A percentile compares a stretch with the other conserved stretches of the same genome.
These are phyloP conservation scores for Discostella stelligera DNA, from an alignment of 352 stramenopile species.

Conservation along the genomic window DNA sequence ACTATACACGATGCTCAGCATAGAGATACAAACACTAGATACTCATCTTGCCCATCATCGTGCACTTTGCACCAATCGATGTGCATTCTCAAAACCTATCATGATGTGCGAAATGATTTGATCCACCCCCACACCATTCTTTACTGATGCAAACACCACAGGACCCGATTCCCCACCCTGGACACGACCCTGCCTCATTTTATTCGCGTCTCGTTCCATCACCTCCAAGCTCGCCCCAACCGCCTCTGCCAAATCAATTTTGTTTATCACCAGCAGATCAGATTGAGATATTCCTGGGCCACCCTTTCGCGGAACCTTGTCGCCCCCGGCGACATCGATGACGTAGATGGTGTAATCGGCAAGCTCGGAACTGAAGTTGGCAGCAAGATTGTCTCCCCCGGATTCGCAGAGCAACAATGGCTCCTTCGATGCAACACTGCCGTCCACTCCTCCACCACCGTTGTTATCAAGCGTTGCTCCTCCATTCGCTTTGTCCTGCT, in stretches of 20 bases:
- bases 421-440: not conserved
- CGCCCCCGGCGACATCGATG: slow-evolving; percentile 96
- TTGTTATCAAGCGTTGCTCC: not conserved
- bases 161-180: slow-evolving; percentile 80
- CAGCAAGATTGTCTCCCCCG: slow-evolving; percentile 93
- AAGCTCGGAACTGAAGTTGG: slow-evolving; percentile 96
- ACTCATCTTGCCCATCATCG: not conserved
- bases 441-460: not conserved
- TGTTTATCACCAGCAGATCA: slow-evolving; percentile 98
- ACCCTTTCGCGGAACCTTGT: slow-evolving; percentile 97
- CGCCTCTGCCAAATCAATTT: slow-evolving; percentile 95
- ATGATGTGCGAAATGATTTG: slow-evolving; percentile 87
- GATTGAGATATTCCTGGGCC: slow-evolving; percentile 96
- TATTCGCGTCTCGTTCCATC: slow-evolving; percentile 93
- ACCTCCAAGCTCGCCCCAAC: slow-evolving; percentile 92
- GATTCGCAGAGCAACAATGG: slow-evolving; percentile 78
- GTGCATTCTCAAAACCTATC: slow-evolving; percentile 54
- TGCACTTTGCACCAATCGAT: slow-evolving; percentile 23
- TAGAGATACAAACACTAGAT: not conserved
- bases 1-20: not conserved
- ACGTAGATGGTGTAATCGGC: slow-evolving; percentile 99
- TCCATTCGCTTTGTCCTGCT: slow-evolving; percentile 14
- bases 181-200: slow-evolving; percentile 86
- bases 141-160: slow-evolving; percentile 95
- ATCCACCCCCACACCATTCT: slow-evolving; percentile 86